Conservation (phyloP, 495 filamentous ascomycete genomes). For the Pseudoneurospora amorphoporcata region DNA sequence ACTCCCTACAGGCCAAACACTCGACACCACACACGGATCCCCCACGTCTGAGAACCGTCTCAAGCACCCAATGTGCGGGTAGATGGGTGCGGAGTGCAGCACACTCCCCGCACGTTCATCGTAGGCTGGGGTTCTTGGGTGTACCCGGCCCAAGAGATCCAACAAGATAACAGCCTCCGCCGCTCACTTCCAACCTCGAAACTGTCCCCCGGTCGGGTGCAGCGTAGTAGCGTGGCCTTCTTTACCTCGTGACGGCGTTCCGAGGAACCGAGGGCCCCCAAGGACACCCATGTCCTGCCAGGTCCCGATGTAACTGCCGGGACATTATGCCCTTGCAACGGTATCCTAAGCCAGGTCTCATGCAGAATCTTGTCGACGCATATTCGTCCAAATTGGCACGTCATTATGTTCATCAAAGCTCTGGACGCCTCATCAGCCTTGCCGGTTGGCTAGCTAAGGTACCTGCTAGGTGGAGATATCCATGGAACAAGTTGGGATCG, state of each 20-base stretch:
- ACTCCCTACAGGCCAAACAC: not conserved
- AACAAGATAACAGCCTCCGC: not conserved
- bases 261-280: not conserved
- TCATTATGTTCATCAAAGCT: not conserved
- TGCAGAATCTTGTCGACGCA: not conserved
- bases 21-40: not conserved
- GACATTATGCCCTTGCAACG: not conserved
- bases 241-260: not conserved
- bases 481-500: not conserved
- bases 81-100: not conserved
- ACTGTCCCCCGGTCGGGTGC: not conserved
- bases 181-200: not conserved
- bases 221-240: not conserved
- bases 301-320: not conserved
- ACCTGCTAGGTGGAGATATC: not conserved
- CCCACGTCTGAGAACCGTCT: not conserved
- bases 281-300: not conserved
- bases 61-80: not conserved
- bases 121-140: not conserved
- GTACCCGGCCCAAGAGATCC: not conserved
- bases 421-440: not conserved
- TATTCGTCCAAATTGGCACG: not conserved
- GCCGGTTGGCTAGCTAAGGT: not conserved
- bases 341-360: not conserved
- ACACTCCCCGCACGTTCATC: not conserved